phyloP scores from a whole-genome alignment of 768 basidiomycete species.

The Scleroderma bovista region DNA sequence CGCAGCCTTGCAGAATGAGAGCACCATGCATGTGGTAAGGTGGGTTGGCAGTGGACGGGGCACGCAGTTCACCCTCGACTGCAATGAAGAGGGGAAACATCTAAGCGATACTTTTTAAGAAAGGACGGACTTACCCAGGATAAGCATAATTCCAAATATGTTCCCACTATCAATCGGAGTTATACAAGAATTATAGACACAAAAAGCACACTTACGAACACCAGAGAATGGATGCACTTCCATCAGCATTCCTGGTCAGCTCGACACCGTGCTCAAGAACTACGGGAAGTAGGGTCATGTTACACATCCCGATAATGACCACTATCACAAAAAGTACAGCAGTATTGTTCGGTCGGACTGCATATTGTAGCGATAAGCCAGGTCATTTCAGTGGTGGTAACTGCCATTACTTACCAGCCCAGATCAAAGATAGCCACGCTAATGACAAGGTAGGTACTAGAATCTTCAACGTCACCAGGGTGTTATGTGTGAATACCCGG shows the following conservation, averaged over 20 bases:
- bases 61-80: conserved; percentile 70
- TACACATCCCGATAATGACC: conserved; percentile 59
- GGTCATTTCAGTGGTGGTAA: background rate
- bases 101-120: background rate
- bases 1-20: conserved; percentile 59
- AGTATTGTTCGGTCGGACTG: conserved; percentile 59
- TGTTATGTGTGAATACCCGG: conserved; percentile 71
- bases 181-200: background rate
- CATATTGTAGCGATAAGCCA: background rate
- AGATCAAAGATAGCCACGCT: conserved; percentile 71
- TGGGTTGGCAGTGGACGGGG: conserved; percentile 50
- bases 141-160: conserved; percentile 52
- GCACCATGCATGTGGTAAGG: conserved; percentile 69
- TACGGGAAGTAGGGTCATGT: conserved; percentile 69
- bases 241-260: conserved; percentile 73
- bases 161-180: conserved; percentile 47
- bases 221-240: conserved; percentile 74
- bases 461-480: conserved; percentile 54
- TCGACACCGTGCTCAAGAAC: conserved; percentile 76
- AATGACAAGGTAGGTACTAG: conserved; percentile 56
- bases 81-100: background rate
- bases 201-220: conserved; percentile 44
- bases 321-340: conserved; percentile 61
- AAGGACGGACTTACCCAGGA: conserved; percentile 44
- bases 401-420: conserved; percentile 62